Base-by-base conservation (phyloP, 805 yeast species). In the Candida verbasci region DNA sequence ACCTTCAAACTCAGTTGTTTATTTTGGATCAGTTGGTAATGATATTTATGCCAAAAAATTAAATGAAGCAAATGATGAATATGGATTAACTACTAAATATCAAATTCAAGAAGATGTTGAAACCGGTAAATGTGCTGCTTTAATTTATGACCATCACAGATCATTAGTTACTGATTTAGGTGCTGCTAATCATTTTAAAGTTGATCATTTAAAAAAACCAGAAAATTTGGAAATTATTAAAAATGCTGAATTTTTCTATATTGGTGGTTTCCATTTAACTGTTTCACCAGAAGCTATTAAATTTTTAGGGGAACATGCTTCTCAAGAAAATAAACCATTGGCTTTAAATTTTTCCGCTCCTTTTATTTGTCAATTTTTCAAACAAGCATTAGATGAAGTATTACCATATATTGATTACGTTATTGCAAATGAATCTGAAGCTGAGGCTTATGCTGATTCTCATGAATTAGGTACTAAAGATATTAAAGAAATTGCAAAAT, bases 221-320 rank as follows among this genome's bases (percentile, higher is more conserved):
- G 94, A 83, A 65, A 86, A 89, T 75, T 89, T 97, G 96, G 68
- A 68, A 46, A 66, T 71, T 41, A 95, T 93, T 44, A 88, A 86
- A 65, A 71, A 68, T 34, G 97, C 91, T 43, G 72, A 80, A 60
- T 74, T 71, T 53, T 93, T 69, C 74, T 93, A 93, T 76, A 84
- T 93, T 57, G 98, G 97, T 55, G 99, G 99, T n/a, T 93, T 81
- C 86, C 99, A 93, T 66, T 76, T 93, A 68, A 93, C 99, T 40
- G 99, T 93, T 40, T 86, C 95, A 48, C 96, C 96, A 47, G 95
- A 82, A 42, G 97, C 98, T 39, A 93, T 93, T 55, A 72, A 75
- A 50, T 79, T 81, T 41, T 74, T 93, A 52, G 98, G 96, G 50
- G 75, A 87, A 66, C 96, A 93, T 59, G 97, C 97, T 47, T 84